Percentiles rank a stretch among this genome's conserved stretches.
These are phyloP conservation scores for Withania somnifera DNA, from an alignment of 305 asterid genomes.

Conservation along the genomic window DNA sequence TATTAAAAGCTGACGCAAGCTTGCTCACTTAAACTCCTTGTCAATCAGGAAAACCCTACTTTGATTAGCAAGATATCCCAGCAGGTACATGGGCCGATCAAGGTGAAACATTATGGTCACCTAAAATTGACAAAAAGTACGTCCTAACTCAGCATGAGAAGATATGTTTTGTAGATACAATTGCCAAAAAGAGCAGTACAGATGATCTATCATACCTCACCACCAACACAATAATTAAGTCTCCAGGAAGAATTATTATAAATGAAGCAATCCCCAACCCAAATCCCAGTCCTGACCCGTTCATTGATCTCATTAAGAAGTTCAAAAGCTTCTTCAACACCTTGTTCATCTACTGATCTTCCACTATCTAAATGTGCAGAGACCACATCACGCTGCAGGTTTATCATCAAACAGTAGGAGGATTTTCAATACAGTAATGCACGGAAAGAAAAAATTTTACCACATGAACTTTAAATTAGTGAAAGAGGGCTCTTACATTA, in stretches of 20 bases:
- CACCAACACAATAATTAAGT: slow-evolving; percentile 97
- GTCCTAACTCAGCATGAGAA: not conserved
- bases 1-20: not conserved
- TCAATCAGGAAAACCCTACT: slow-evolving; percentile 87
- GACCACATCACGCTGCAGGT: slow-evolving; percentile 85
- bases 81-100: slow-evolving; percentile 97
- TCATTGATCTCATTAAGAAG: slow-evolving; percentile 83
- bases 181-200: not conserved
- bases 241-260: slow-evolving; percentile 96
- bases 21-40: slow-evolving; percentile 94
- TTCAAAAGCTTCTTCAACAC: slow-evolving; percentile 93
- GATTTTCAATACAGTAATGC: not conserved
- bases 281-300: slow-evolving; percentile 90
- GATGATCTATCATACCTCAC: slow-evolving; percentile 56
- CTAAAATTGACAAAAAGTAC: slow-evolving; percentile 24
- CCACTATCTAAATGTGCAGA: slow-evolving; percentile 84
- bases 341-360: slow-evolving; percentile 74
- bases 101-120: slow-evolving; percentile 96
- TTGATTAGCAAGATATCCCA: slow-evolving; percentile 93
- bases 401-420: slow-evolving; percentile 8
- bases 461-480: not conserved
- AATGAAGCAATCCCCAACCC: slow-evolving; percentile 99
- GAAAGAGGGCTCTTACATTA: slow-evolving; percentile 17
- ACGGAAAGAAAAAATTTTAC: not conserved
- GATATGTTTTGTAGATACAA: not conserved